Percentiles rank a stretch among this genome's conserved stretches.
Evolutionary conservation across 108 stramenopile species (phyloP).

Genomic region (Discostella stelligeroides): DNA sequence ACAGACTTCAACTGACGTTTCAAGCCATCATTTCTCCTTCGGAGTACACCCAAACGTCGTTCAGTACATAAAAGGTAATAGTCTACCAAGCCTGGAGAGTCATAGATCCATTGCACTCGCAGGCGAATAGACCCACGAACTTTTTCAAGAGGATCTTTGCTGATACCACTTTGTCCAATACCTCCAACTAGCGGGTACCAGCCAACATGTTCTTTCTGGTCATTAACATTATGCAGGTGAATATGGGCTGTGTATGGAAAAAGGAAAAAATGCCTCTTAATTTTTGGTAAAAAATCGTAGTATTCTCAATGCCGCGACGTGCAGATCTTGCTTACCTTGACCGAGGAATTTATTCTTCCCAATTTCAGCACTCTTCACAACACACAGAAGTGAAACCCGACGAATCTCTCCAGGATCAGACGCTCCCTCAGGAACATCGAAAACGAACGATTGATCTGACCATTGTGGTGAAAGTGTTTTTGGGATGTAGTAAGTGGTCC

Average conservation of each 20-base stretch:
- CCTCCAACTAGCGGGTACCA: constrained; percentile 88
- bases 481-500: constrained; percentile 81
- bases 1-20: constrained; percentile 53
- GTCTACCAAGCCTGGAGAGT: constrained; percentile 60
- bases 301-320: neutral
- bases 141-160: constrained; percentile 56
- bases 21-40: constrained; percentile 58
- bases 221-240: constrained; percentile 66
- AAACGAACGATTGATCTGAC: constrained; percentile 83
- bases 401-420: constrained; percentile 54
- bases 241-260: constrained; percentile 45
- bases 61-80: constrained; percentile 75
- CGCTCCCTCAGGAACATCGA: constrained; percentile 80
- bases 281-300: neutral
- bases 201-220: constrained; percentile 76
- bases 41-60: constrained; percentile 50
- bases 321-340: constrained; percentile 19
- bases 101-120: constrained; percentile 83
- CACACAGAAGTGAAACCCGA: constrained; percentile 60
- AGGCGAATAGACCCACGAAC: constrained; percentile 81
- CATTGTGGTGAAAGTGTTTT: constrained; percentile 80
- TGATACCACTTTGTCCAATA: constrained; percentile 69
- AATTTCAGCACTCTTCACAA: constrained; percentile 51
- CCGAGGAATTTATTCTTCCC: constrained; percentile 66
- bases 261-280: constrained; percentile 7